Base-by-base conservation (phyloP, 371 early-diverging fungal genomes). In the Mortierella sp. region DNA sequence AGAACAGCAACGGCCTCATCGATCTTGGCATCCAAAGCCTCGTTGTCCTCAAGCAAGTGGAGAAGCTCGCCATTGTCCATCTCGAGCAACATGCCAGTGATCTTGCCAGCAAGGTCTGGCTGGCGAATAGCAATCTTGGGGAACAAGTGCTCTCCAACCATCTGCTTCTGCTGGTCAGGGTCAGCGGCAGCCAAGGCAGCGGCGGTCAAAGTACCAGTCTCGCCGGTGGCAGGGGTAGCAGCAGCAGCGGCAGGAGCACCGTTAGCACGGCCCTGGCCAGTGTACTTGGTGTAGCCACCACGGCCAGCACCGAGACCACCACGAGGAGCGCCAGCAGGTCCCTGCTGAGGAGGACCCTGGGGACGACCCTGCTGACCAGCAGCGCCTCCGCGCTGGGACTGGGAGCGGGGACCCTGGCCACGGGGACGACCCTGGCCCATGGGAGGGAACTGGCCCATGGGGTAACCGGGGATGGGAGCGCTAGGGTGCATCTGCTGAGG, bases 61-160 rank as follows among this genome's bases (percentile, higher is more conserved):
- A 98, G 82, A 59, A 98, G 85, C 85, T 98, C 98, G 67, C 89
- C 85, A 81, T 95, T 95, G 81, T 98, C 97, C 98, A 98, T 98
- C 87, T 99, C 99, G 66, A 99, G 86, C 59, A 99, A 88, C 98
- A 99, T 99, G 70, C 99, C 99, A 18, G 99, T 99, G 80, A 99
- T 95, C 93, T 99, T 99, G 82, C 96, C 96, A 70, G 98, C 97
- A 68, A 85, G 84, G 57, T 89, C 89, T 65, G 90, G 91, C 81
- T 95, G 89, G 75, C 83, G 86, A 43, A 70, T 81, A 71, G 83
- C 68, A 66, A 83, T 82, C 72, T 81, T 75, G 37, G 98, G 97
- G 87, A 93, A 99, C 65, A 99, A 87, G 63, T 91, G 90, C 88
- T 99, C 98, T 73, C 99, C 99, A 37, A 99, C 90, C 86, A 94